Evolutionary conservation across 306 rosid species (phyloP).

Genomic region (Mimosa pudica): DNA sequence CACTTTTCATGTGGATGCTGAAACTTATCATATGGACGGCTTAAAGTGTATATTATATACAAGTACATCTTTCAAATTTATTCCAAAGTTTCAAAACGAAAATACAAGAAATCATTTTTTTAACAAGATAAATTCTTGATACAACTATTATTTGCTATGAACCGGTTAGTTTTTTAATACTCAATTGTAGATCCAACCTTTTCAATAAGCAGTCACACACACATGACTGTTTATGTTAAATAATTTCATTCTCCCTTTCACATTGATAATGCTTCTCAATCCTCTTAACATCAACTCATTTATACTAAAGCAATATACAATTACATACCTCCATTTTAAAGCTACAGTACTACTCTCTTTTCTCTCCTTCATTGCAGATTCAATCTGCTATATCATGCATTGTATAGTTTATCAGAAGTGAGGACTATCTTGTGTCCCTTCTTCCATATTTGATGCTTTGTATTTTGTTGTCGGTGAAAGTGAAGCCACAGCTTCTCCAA

Average conservation of each 20-base stretch:
- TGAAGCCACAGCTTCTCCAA: conserved; percentile 71
- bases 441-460: conserved; percentile 35
- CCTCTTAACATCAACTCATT: conserved; percentile 4
- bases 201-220: background rate
- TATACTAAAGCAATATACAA: conserved; percentile 15
- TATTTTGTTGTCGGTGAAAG: conserved; percentile 55
- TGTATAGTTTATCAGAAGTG: background rate
- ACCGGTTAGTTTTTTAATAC: background rate
- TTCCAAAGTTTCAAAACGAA: background rate
- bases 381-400: conserved; percentile 22
- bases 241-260: background rate
- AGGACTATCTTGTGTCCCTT: conserved; percentile 30
- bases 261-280: conserved; percentile 12
- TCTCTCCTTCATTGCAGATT: conserved; percentile 1
- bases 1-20: background rate
- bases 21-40: background rate
- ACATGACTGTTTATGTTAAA: background rate
- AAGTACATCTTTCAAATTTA: background rate
- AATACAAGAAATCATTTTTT: background rate
- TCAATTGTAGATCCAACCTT: background rate
- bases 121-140: background rate
- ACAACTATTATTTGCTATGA: background rate
- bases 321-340: conserved; percentile 1
- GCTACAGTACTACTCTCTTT: conserved; percentile 2
- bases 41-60: background rate